phyloP scores from a whole-genome alignment of 345 rosid genomes.

The Luvunga scandens region DNA sequence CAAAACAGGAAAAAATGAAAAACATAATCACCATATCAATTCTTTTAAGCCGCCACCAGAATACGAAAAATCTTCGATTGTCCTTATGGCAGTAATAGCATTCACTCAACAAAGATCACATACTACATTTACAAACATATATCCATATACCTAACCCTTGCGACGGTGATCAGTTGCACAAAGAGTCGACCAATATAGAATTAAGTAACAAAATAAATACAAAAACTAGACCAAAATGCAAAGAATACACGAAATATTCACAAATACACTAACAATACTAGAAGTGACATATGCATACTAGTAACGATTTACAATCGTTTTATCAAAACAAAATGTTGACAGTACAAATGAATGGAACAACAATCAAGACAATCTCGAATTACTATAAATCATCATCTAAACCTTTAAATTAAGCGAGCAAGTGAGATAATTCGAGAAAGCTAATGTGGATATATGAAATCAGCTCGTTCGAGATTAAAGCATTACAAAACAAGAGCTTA shows the following conservation, averaged over 20 bases:
- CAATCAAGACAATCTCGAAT: not conserved
- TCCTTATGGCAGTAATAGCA: not conserved
- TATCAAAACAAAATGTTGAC: not conserved
- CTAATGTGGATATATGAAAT: not conserved
- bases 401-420: constrained; percentile 11
- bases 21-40: not conserved
- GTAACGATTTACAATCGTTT: not conserved
- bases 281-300: not conserved
- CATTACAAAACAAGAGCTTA: not conserved
- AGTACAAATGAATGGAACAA: not conserved
- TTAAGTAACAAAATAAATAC: not conserved
- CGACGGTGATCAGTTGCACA: not conserved
- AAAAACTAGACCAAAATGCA: not conserved
- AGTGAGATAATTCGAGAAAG: not conserved
- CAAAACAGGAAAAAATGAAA: not conserved
- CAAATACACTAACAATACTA: not conserved
- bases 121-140: not conserved
- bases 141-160: not conserved
- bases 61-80: not conserved
- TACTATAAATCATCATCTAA: not conserved
- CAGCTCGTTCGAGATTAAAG: not conserved
- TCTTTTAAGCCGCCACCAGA: not conserved
- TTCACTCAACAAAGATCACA: not conserved
- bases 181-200: not conserved
- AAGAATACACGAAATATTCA: too few relatives aligned